Percentiles rank a stretch among this genome's conserved stretches.
Evolutionary conservation across 768 basidiomycete genomes (phyloP).

Genomic region (Panellus pusillus): DNA sequence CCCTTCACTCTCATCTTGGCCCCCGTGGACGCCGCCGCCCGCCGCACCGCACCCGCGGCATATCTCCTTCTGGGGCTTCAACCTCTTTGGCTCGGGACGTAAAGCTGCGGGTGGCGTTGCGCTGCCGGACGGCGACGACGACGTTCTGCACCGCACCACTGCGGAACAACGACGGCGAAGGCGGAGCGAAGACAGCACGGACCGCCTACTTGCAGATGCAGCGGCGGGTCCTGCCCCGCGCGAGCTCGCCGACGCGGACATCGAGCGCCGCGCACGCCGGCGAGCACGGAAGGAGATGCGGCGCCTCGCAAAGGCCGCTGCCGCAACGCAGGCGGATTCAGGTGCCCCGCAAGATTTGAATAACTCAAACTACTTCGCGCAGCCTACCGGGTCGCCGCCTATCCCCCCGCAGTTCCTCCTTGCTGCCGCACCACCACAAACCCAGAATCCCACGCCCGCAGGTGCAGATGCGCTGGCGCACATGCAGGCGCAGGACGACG

Average conservation of each 20-base stretch:
- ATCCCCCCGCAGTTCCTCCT: no score
- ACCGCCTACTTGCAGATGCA: conserved; percentile 1
- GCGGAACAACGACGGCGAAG: not conserved
- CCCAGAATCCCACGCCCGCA: not conserved
- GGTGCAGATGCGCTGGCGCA: not conserved
- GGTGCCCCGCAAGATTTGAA: not conserved
- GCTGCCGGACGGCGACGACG: not conserved
- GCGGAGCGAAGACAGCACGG: not conserved
- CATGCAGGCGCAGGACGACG: conserved; percentile 1
- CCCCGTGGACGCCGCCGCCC: conserved; percentile 6
- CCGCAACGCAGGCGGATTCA: not conserved
- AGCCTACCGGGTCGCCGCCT: no score
- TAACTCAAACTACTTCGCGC: not conserved
- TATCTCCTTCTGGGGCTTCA: conserved; percentile 13
- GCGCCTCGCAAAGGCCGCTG: not conserved
- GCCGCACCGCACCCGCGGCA: conserved; percentile 14
- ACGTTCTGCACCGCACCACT: not conserved
- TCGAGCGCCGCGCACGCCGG: conserved; percentile 6
- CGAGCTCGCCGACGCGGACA: conserved; percentile 1
- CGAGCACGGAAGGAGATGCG: conserved; percentile 13
- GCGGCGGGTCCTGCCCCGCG: not conserved
- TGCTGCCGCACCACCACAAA: not conserved
- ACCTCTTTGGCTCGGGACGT: conserved; percentile 7
- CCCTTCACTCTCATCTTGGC: conserved; percentile 19
- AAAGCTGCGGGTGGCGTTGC: not conserved